These are phyloP conservation scores for Scenedesmus sp. DNA, from an alignment of 163 green algal genomes.

Conservation along the genomic window DNA sequence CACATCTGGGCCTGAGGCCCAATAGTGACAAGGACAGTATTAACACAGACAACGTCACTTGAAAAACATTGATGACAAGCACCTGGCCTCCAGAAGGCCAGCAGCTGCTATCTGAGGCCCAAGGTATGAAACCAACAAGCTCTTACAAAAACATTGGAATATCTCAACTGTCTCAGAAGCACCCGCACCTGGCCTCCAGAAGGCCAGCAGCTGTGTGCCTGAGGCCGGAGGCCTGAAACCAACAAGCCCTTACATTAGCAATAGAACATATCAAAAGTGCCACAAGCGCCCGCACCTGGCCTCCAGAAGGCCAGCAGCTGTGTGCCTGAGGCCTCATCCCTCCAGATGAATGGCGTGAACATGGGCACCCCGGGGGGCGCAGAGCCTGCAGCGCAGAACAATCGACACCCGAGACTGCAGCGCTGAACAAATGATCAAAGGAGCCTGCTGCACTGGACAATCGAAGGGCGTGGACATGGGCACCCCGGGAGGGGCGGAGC, in stretches of 20 bases:
- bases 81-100: too few relatives aligned
- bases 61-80: too few relatives aligned
- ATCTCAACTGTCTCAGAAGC: too few relatives aligned
- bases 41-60: too few relatives aligned
- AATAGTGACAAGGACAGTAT: too few relatives aligned
- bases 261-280: background rate
- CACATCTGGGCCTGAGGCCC: too few relatives aligned
- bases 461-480: constrained; percentile 69
- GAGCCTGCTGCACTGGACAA: constrained; percentile 37
- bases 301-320: constrained; percentile 73
- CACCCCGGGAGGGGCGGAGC: constrained; percentile 47
- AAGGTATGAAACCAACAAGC: too few relatives aligned
- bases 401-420: background rate
- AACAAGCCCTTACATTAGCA: background rate
- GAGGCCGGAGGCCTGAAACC: background rate
- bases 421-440: too few relatives aligned
- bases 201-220: background rate
- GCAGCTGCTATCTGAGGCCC: too few relatives aligned
- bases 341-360: constrained; percentile 75
- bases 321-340: constrained; percentile 58
- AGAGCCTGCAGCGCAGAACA: background rate
- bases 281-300: constrained; percentile 47
- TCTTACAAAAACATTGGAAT: too few relatives aligned
- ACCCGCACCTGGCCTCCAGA: background rate
- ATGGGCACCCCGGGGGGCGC: constrained; percentile 59